A percentile compares a stretch with the other conserved stretches of the same genome.
Conservation (phyloP, 2,329 filamentous ascomycete genomes). For the Fusarium sacchari region DNA sequence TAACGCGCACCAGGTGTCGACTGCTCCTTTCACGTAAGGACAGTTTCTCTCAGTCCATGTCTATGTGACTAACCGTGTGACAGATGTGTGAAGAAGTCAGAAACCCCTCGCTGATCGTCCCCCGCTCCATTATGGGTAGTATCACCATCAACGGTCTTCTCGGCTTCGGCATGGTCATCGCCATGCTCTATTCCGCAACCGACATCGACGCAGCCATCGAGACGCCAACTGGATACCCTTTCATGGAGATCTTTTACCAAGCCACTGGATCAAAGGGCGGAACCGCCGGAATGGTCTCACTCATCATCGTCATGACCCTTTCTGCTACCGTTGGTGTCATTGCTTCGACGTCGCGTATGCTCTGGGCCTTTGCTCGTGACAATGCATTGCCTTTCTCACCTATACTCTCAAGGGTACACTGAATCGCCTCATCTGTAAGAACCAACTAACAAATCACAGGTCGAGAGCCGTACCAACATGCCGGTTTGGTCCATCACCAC, state of each 20-base stretch:
- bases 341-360: slow-evolving; percentile 39
- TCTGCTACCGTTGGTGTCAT: slow-evolving; percentile 40
- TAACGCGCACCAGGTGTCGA: slow-evolving; percentile 31
- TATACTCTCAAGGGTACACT: slow-evolving; percentile 25
- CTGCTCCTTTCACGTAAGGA: slow-evolving; percentile 38
- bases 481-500: slow-evolving; percentile 36
- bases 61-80: neutral
- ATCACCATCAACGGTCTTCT: slow-evolving; percentile 32
- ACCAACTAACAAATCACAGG: slow-evolving; percentile 1
- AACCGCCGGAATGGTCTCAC: slow-evolving; percentile 30
- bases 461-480: slow-evolving; percentile 33
- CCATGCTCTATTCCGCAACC: slow-evolving; percentile 39
- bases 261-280: slow-evolving; percentile 34
- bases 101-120: slow-evolving; percentile 36
- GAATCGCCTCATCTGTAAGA: rapidly evolving
- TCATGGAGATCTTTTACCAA: slow-evolving; percentile 40
- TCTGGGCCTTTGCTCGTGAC: slow-evolving; percentile 38
- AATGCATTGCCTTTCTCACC: slow-evolving; percentile 35
- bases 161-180: slow-evolving; percentile 39
- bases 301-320: slow-evolving; percentile 37
- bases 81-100: slow-evolving; percentile 41
- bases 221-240: slow-evolving; percentile 36
- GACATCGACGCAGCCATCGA: slow-evolving; percentile 36
- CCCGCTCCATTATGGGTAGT: slow-evolving; percentile 38
- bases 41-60: rapidly evolving